phyloP scores from a whole-genome alignment of 164 flowering plant genomes.

The Litsea cubeba region DNA sequence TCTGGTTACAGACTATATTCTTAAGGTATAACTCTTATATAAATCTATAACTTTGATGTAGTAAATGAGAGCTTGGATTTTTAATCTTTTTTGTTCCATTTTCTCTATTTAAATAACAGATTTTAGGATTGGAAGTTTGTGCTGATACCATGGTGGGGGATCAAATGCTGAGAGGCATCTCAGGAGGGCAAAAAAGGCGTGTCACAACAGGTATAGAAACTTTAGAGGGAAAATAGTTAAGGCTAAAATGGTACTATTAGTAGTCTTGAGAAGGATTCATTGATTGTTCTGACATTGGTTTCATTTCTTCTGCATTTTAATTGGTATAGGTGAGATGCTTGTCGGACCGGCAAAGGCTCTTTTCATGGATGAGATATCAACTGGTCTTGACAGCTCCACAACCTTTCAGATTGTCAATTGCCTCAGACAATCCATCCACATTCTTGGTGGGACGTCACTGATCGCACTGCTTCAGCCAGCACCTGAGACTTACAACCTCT shows the following conservation, averaged over 20 bases:
- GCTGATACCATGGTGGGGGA: slow-evolving; percentile 29
- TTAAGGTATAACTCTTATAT: slow-evolving; percentile 38
- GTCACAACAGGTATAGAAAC: slow-evolving; percentile 21
- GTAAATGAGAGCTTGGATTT: not conserved
- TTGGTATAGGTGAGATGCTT: slow-evolving; percentile 41
- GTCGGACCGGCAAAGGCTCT: slow-evolving; percentile 42
- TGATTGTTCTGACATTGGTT: not conserved
- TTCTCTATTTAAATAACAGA: slow-evolving; percentile 8
- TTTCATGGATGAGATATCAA: slow-evolving; percentile 30
- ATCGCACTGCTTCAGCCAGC: slow-evolving; percentile 82
- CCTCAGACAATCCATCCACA: slow-evolving; percentile 43
- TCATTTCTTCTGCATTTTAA: not conserved
- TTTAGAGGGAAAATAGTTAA: not conserved
- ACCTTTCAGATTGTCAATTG: slow-evolving; percentile 63
- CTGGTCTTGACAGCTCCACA: slow-evolving; percentile 57
- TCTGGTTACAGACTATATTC: slow-evolving; percentile 63
- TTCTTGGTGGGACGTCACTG: slow-evolving; percentile 51
- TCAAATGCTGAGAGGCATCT: slow-evolving; percentile 24
- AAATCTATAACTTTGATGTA: not conserved
- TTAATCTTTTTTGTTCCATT: not conserved
- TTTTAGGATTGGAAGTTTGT: slow-evolving; percentile 24
- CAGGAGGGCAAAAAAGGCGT: slow-evolving; percentile 26
- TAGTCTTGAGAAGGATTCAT: not conserved
- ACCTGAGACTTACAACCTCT: slow-evolving; percentile 70
- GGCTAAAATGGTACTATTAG: not conserved